These are phyloP conservation scores for Wickerhamomyces queroliae DNA, from an alignment of 805 yeast species.

Conservation along the genomic window DNA sequence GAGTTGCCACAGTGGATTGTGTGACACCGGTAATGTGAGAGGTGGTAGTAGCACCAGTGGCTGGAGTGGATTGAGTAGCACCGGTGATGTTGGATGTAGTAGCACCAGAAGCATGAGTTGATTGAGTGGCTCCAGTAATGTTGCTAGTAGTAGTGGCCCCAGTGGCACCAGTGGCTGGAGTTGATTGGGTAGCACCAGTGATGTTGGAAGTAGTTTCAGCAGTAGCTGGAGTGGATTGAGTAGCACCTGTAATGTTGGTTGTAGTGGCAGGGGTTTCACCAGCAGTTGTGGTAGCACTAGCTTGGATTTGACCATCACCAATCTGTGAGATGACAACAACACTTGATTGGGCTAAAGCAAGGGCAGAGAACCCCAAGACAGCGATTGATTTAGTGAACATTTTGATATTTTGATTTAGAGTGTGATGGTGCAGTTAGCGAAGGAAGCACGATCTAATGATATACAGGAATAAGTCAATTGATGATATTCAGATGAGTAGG, in stretches of 20 bases:
- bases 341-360: constrained; percentile 25
- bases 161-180: constrained; percentile 35
- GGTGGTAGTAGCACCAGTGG: constrained; percentile 28
- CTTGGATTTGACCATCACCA: constrained; percentile 17
- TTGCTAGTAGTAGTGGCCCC: constrained; percentile 25
- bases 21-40: constrained; percentile 29
- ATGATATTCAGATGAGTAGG: too few relatives aligned
- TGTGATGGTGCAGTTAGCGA: neutral
- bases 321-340: constrained; percentile 27
- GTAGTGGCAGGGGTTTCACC: constrained; percentile 39
- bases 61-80: constrained; percentile 31
- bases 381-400: constrained; percentile 9
- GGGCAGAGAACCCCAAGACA: constrained; percentile 8
- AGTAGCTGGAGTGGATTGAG: constrained; percentile 26
- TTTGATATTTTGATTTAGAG: neutral
- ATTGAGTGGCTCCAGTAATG: constrained; percentile 15
- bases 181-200: constrained; percentile 36
- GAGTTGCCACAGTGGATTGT: constrained; percentile 13
- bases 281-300: constrained; percentile 16
- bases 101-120: constrained; percentile 35
- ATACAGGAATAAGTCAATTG: too few relatives aligned
- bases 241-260: constrained; percentile 37
- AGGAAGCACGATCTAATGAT: too few relatives aligned
- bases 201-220: constrained; percentile 22
- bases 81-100: too few relatives aligned